These are phyloP conservation scores for Rhynchospora pubera DNA, from an alignment of 176 grass and related monocot genomes.

Conservation along the genomic window DNA sequence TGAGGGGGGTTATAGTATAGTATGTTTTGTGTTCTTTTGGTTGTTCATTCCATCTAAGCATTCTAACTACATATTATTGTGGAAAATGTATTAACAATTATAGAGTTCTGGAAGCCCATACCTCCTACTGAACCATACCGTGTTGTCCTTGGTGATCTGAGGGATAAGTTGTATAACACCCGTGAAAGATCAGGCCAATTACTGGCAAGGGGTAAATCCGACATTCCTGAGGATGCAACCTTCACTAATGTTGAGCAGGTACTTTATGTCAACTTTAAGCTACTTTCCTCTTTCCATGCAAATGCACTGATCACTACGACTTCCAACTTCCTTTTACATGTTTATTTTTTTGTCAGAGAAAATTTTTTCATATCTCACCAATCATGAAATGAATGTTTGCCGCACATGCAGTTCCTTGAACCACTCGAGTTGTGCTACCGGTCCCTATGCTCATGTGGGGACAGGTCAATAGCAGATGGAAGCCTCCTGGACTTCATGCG, in stretches of 20 bases:
- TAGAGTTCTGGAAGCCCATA: constrained; percentile 87
- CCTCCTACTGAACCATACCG: constrained; percentile 67
- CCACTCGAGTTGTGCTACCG: constrained; percentile 82
- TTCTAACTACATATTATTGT: not conserved
- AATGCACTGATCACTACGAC: not conserved
- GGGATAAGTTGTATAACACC: constrained; percentile 79
- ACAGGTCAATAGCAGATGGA: constrained; percentile 65
- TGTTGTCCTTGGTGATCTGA: constrained; percentile 62
- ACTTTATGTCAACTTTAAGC: not conserved
- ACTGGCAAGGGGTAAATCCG: constrained; percentile 40
- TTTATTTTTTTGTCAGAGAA: not conserved
- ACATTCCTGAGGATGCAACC: constrained; percentile 33
- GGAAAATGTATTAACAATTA: not conserved
- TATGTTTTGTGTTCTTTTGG: not conserved
- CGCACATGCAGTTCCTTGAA: constrained; percentile 47
- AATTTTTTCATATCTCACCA: not conserved
- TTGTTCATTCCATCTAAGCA: not conserved
- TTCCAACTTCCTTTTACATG: not conserved
- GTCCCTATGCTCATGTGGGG: constrained; percentile 49
- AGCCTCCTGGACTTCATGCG: constrained; percentile 78
- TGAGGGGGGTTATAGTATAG: not conserved
- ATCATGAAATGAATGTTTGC: not conserved
- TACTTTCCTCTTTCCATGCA: not conserved
- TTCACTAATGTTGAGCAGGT: constrained; percentile 58
- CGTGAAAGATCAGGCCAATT: constrained; percentile 56